Conservation (phyloP, 495 filamentous ascomycete genomes). For the Evernia prunastri region DNA sequence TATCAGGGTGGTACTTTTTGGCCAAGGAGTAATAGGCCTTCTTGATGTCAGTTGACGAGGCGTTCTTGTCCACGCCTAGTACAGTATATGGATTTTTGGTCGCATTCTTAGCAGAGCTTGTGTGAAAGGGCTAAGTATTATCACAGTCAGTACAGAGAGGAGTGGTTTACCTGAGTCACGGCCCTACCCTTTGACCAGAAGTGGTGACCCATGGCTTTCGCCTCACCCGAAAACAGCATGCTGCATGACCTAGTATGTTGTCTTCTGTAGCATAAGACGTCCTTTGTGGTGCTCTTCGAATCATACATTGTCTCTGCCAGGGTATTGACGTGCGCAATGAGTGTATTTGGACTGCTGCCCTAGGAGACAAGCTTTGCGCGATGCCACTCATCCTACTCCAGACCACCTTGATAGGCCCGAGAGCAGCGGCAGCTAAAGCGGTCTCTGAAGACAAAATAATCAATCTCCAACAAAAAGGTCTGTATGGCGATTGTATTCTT, state of each 20-base stretch:
- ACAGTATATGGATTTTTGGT: slow-evolving; percentile 77
- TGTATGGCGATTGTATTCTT: neutral
- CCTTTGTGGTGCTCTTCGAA: slow-evolving; percentile 21
- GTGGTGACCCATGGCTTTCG: slow-evolving; percentile 7
- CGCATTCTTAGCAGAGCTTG: slow-evolving; percentile 54
- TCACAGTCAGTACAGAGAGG: neutral
- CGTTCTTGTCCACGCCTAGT: slow-evolving; percentile 74
- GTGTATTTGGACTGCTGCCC: slow-evolving; percentile 27
- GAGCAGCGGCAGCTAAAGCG: neutral
- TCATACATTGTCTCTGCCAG: slow-evolving; percentile 19
- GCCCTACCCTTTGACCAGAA: slow-evolving; percentile 12
- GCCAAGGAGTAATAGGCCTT: slow-evolving; percentile 96
- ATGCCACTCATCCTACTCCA: slow-evolving; percentile 32
- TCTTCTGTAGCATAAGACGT: slow-evolving; percentile 3
- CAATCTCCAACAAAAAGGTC: neutral
- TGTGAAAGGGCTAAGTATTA: slow-evolving; percentile 66
- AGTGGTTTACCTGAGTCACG: neutral
- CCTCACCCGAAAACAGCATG: slow-evolving; percentile 9
- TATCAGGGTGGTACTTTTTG: slow-evolving; percentile 98
- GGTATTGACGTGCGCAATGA: slow-evolving; percentile 21
- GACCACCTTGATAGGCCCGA: neutral
- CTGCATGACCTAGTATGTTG: neutral
- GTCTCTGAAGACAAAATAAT: neutral
- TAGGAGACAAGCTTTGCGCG: slow-evolving; percentile 26
- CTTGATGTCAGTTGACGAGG: slow-evolving; percentile 85